Conservation (phyloP, 257 asterid genomes). For the Anisodus tanguticus region DNA sequence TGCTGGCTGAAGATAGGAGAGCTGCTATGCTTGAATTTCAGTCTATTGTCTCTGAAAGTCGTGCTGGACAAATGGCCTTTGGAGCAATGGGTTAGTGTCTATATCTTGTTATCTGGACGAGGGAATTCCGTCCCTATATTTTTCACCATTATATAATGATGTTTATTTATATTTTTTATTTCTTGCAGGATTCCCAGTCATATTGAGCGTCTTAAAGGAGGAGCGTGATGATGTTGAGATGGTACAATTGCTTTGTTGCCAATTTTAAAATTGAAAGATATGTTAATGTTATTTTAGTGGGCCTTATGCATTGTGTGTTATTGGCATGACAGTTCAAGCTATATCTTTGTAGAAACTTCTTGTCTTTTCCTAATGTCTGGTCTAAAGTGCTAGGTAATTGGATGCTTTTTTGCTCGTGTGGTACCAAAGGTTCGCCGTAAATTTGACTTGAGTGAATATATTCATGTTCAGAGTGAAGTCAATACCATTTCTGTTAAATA, state of each 20-base stretch:
- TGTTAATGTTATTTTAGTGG: slow-evolving; percentile 20
- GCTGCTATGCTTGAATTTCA: slow-evolving; percentile 86
- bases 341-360: background rate
- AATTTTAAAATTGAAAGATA: slow-evolving; percentile 22
- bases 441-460: slow-evolving; percentile 8
- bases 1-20: slow-evolving; percentile 90
- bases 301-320: background rate
- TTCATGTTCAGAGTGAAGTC: background rate
- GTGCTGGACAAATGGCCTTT: slow-evolving; percentile 85
- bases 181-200: slow-evolving; percentile 82
- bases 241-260: slow-evolving; percentile 43
- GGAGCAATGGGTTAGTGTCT: slow-evolving; percentile 92
- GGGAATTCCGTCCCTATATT: slow-evolving; percentile 1
- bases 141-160: slow-evolving; percentile 32
- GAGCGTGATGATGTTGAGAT: slow-evolving; percentile 95
- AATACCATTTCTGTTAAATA: background rate
- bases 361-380: background rate
- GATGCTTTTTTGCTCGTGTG: background rate
- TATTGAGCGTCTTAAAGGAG: slow-evolving; percentile 82
- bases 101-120: slow-evolving; percentile 26
- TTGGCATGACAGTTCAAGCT: slow-evolving; percentile 16
- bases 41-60: slow-evolving; percentile 85
- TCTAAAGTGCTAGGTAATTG: background rate
- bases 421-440: background rate
- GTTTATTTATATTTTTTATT: slow-evolving; percentile 33